These are phyloP conservation scores for Cubamyces sp. DNA, from an alignment of 768 basidiomycete genomes.

Conservation along the genomic window DNA sequence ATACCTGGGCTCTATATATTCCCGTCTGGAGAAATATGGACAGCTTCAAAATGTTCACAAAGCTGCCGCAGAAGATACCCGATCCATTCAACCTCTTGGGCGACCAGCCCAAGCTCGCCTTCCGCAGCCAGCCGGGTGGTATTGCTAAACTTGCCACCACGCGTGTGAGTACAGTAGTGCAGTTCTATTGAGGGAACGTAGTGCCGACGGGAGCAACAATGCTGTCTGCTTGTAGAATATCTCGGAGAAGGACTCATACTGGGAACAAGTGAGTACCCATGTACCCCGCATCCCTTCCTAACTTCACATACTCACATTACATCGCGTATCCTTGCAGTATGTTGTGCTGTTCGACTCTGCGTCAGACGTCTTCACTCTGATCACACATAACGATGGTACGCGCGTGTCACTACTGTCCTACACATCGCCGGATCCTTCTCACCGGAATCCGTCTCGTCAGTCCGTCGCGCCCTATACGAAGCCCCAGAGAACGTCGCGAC, in stretches of 20 bases:
- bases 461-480: slow-evolving; percentile 78
- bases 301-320: neutral
- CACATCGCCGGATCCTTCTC: neutral
- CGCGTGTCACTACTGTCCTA: slow-evolving; percentile 12
- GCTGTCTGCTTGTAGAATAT: slow-evolving; percentile 58
- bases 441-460: slow-evolving; percentile 42
- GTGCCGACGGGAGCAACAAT: neutral
- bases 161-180: slow-evolving; percentile 55
- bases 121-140: slow-evolving; percentile 81
- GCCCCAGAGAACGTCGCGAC: slow-evolving; percentile 89
- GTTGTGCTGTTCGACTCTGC: slow-evolving; percentile 85
- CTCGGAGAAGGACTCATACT: slow-evolving; percentile 75
- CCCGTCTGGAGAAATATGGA: slow-evolving; percentile 2
- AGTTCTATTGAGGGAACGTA: neutral
- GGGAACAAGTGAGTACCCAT: slow-evolving; percentile 73
- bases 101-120: slow-evolving; percentile 89
- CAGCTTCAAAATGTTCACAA: slow-evolving; percentile 59
- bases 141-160: slow-evolving; percentile 74
- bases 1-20: neutral
- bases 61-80: slow-evolving; percentile 70
- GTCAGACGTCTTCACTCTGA: slow-evolving; percentile 89
- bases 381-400: slow-evolving; percentile 84
- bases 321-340: slow-evolving; percentile 52
- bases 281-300: neutral
- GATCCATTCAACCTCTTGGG: slow-evolving; percentile 79